Evolutionary conservation across 2,329 filamentous ascomycete species (phyloP).

Genomic region (Colletotrichum shisoi): DNA sequence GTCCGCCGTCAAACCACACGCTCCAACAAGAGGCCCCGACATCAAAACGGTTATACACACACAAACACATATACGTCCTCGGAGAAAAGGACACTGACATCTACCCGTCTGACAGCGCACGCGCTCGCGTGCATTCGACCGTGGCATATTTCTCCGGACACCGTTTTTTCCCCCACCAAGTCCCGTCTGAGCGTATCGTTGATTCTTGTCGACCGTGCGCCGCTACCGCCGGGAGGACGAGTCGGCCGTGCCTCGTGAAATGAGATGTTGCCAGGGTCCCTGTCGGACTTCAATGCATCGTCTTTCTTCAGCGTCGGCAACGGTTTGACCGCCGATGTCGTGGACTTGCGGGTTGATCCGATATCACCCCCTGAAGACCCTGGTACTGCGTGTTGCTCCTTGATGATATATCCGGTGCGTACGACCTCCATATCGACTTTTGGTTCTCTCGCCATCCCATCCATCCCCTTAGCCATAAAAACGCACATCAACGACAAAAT

Average conservation of each 20-base stretch:
- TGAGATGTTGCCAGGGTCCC: constrained; percentile 32
- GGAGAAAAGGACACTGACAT: constrained; percentile 18
- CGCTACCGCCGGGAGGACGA: constrained; percentile 12
- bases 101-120: constrained; percentile 19
- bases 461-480: neutral
- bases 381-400: neutral
- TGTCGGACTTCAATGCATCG: constrained; percentile 15
- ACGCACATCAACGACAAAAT: neutral
- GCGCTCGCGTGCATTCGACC: neutral
- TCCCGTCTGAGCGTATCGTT: constrained; percentile 10
- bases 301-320: neutral
- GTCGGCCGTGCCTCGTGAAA: constrained; percentile 21
- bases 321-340: constrained; percentile 3
- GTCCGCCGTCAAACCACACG: neutral
- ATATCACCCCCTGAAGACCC: too few species aligned
- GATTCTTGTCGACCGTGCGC: constrained; percentile 20
- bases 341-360: neutral
- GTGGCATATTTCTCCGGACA: neutral
- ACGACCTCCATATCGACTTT: neutral
- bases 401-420: neutral
- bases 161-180: neutral
- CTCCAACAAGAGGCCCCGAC: neutral
- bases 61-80: constrained; percentile 2
- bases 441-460: too few species aligned
- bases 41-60: neutral